Conservation (phyloP, 306 rosid genomes). For the Dalbergia cochinchinensis region DNA sequence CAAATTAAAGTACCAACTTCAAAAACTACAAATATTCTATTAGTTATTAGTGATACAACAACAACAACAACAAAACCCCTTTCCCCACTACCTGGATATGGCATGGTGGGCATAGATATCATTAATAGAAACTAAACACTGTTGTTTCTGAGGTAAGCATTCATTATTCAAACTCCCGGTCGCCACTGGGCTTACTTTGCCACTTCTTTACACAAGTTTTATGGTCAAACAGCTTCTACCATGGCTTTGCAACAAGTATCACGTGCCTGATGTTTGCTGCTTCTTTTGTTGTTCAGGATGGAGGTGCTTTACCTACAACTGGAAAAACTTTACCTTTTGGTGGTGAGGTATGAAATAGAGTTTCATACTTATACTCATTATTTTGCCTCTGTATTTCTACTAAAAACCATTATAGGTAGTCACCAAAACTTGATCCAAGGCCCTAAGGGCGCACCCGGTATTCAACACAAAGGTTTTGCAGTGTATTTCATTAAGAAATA, state of each 20-base stretch:
- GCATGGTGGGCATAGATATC: not conserved
- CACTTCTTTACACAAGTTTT: conserved; percentile 19
- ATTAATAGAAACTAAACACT: not conserved
- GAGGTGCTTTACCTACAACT: conserved; percentile 83
- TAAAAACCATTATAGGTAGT: not conserved
- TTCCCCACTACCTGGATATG: not conserved
- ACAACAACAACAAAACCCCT: not conserved
- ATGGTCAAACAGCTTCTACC: conserved; percentile 2
- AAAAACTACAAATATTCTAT: not conserved
- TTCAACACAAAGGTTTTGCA: not conserved
- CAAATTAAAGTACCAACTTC: too few relatives aligned
- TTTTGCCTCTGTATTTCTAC: not conserved
- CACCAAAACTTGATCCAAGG: conserved; percentile 15
- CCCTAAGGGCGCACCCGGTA: not conserved
- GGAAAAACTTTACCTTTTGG: conserved; percentile 92
- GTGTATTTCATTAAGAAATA: not conserved
- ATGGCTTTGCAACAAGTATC: conserved; percentile 7
- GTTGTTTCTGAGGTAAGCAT: not conserved
- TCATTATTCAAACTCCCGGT: not conserved
- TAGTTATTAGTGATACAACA: not conserved
- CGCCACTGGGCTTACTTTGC: conserved; percentile 25
- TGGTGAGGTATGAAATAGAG: conserved; percentile 75
- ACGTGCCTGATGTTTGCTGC: conserved; percentile 38
- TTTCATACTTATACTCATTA: conserved; percentile 41
- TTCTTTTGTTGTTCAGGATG: conserved; percentile 71